Conservation (phyloP, 192 early-diverging fungal species). For the Gonapodya sp. region DNA sequence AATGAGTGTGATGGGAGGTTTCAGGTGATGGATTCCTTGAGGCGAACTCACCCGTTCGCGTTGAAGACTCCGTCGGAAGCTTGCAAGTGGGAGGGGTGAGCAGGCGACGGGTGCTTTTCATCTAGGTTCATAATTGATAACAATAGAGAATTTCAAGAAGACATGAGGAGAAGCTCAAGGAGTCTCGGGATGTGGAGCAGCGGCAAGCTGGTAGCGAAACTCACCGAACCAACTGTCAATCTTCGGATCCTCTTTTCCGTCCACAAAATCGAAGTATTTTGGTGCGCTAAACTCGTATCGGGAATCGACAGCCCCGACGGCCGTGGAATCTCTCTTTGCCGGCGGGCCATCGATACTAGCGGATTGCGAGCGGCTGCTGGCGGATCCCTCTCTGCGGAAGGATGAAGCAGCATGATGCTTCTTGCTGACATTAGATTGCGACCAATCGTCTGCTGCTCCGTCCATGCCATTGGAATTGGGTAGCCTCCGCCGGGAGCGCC, state of each 20-base stretch:
- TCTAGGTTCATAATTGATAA: too few relatives aligned
- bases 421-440: neutral
- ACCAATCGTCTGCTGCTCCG: neutral
- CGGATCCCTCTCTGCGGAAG: neutral
- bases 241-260: neutral
- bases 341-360: neutral
- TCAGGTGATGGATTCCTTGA: too few relatives aligned
- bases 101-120: neutral
- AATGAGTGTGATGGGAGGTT: too few relatives aligned
- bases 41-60: neutral
- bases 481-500: neutral
- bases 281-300: neutral
- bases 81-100: neutral
- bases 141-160: too few relatives aligned
- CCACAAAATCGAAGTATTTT: neutral
- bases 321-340: neutral
- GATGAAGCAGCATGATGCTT: neutral
- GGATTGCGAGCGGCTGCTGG: neutral
- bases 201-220: neutral
- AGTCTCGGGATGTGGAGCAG: neutral
- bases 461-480: neutral
- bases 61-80: neutral
- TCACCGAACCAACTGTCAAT: neutral
- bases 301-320: neutral
- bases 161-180: neutral